Base-by-base conservation (phyloP, 2,329 filamentous ascomycete species). In the Thyridium curvatum region DNA sequence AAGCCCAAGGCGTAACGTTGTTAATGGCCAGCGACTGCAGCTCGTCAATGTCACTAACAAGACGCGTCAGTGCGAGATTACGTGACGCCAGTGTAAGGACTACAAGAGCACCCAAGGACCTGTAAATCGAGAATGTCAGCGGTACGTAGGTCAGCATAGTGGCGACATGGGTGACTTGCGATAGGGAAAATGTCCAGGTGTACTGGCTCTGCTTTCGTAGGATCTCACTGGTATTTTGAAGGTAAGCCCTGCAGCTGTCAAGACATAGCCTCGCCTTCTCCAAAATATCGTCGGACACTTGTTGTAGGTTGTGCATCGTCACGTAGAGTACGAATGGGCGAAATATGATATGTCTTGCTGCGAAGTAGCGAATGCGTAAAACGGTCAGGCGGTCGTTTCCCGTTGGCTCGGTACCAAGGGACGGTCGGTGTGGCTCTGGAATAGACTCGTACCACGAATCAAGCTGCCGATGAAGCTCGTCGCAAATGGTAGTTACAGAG, bases 141-240 rank as follows among this genome's bases (percentile, higher is more conserved):
- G 10, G n/a, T n/a, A 26, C 6, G 21, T 26, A 26, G 10, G 10
- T 26, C 21, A 10, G 21, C 6, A 26, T 26, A 26, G 21, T 26
- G 6, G 21, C 10, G 21, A 10, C n/a, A n/a, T 26, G 6, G 21
- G 10, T 6, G 21, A 41, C 52, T 35, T 49, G 59, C 56, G 55
- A 58, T 16, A 58, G 39, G 1, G 55, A 52, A 35, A 59, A 57
- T 4, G 57, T 60, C 57, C 57, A 60, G 1, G 56, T 59, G 31
- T 60, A 59, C 18, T 52, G 53, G 30, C 53, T 56, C 7, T 54
- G 57, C 39, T 50, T 44, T 28, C 44, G 40, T 30, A 60, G 36
- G 3, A 59, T 50, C 17, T 49, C 31, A 3, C 50, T 51, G 4
- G 52, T 50, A 35, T 52, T 52, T 30, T 53, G 46, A 12, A 59